phyloP scores from a whole-genome alignment of 2,329 filamentous ascomycete genomes.

The Aspergillus persii region DNA sequence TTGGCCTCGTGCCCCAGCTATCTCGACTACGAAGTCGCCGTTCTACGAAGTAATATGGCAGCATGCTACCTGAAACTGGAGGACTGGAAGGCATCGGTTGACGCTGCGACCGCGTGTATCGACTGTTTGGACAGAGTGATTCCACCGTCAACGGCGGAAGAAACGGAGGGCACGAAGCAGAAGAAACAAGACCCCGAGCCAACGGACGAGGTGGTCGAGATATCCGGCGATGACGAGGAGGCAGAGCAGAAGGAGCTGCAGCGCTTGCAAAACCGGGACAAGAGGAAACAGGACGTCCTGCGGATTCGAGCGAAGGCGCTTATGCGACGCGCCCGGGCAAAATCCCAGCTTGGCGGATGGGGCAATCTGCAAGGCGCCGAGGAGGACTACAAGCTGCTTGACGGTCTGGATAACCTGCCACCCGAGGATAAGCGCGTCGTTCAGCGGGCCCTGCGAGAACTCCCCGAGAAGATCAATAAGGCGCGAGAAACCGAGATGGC shows the following conservation, averaged over 20 bases:
- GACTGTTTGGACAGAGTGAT: constrained; percentile 67
- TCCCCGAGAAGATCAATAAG: constrained; percentile 69
- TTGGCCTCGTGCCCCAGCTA: constrained; percentile 76
- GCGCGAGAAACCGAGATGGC: constrained; percentile 85
- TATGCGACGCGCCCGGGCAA: constrained; percentile 72
- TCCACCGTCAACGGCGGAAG: constrained; percentile 36
- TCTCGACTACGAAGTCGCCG: constrained; percentile 81
- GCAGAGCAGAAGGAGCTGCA: constrained; percentile 44
- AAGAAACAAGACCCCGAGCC: constrained; percentile 12
- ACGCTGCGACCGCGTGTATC: constrained; percentile 69
- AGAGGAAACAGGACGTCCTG: constrained; percentile 61
- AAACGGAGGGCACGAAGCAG: constrained; percentile 13
- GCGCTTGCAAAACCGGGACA: constrained; percentile 44
- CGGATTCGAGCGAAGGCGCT: constrained; percentile 81
- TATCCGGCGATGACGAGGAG: constrained; percentile 43
- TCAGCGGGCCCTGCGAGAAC: constrained; percentile 59
- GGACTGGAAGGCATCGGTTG: constrained; percentile 80
- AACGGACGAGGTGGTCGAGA: constrained; percentile 46
- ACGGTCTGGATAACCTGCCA: constrained; percentile 58
- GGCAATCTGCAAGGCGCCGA: constrained; percentile 73
- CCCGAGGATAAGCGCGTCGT: constrained; percentile 67
- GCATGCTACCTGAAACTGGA: constrained; percentile 82
- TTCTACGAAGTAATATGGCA: constrained; percentile 83
- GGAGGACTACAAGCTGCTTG: constrained; percentile 73
- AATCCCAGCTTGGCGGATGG: constrained; percentile 73